Evolutionary conservation across 345 rosid genomes (phyloP).

Genomic region (Gossypium rotundifolium): DNA sequence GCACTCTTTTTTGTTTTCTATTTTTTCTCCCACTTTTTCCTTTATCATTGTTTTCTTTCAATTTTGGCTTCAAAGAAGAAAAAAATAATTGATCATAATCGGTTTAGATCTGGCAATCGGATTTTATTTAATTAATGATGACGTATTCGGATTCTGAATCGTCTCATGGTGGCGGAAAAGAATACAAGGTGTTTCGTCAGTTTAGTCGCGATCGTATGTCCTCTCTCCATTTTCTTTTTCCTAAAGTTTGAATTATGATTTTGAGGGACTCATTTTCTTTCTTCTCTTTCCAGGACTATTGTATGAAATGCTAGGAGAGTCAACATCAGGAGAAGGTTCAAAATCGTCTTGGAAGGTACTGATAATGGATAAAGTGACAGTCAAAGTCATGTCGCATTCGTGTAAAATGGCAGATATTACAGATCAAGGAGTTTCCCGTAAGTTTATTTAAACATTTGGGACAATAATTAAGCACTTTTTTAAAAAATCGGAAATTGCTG

Average conservation of each 20-base stretch:
- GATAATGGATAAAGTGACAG: constrained; percentile 10
- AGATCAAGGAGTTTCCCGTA: constrained; percentile 92
- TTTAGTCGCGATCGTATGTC: constrained; percentile 69
- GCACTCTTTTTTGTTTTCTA: not conserved
- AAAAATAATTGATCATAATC: not conserved
- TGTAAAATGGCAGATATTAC: constrained; percentile 35
- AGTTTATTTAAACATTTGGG: constrained; percentile 15
- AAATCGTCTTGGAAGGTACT: constrained; percentile 67
- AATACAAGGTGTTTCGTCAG: constrained; percentile 47
- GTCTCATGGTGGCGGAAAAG: not conserved
- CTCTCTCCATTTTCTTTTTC: not conserved
- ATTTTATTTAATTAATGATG: not conserved
- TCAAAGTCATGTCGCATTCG: constrained; percentile 9
- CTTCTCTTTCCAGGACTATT: constrained; percentile 46
- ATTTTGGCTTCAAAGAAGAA: not conserved
- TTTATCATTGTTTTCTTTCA: not conserved
- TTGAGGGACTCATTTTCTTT: not conserved
- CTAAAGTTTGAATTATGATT: not conserved
- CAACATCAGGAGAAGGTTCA: constrained; percentile 48
- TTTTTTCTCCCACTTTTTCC: not conserved
- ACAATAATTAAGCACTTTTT: not conserved
- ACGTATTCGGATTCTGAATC: constrained; percentile 1
- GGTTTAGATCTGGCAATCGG: not conserved
- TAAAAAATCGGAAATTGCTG: not conserved
- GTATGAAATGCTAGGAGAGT: constrained; percentile 78